Evolutionary conservation across 1,139 yeast species (phyloP).

Genomic region (Pichia cactophila): DNA sequence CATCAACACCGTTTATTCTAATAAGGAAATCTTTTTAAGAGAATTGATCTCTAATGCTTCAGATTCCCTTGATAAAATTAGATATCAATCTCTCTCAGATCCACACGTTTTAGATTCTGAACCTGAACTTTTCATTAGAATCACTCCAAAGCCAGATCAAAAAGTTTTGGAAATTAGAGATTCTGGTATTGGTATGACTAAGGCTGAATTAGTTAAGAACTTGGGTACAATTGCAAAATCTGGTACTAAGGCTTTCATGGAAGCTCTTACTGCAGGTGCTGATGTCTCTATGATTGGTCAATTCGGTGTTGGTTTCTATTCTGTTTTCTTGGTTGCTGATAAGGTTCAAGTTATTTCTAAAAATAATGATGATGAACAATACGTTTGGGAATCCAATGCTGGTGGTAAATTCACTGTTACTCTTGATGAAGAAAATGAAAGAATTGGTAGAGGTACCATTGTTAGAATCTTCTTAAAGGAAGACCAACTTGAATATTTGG

Average conservation of each 20-base stretch:
- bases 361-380: slow-evolving; percentile 98
- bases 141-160: slow-evolving; percentile 92
- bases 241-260: slow-evolving; percentile 99
- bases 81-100: slow-evolving; percentile 93
- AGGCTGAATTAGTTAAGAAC: slow-evolving; percentile 97
- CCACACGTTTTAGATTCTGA: slow-evolving; percentile 88
- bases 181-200: slow-evolving; percentile 99
- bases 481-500: slow-evolving; percentile 97
- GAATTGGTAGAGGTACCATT: slow-evolving; percentile 89
- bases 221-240: slow-evolving; percentile 99
- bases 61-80: slow-evolving; percentile 92
- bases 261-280: slow-evolving; percentile 98
- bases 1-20: slow-evolving; percentile 99
- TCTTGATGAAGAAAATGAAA: slow-evolving; percentile 79
- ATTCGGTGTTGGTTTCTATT: slow-evolving; percentile 99
- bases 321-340: slow-evolving; percentile 98
- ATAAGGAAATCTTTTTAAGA: slow-evolving; percentile 98
- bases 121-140: slow-evolving; percentile 94
- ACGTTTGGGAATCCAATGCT: slow-evolving; percentile 99
- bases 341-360: slow-evolving; percentile 97
- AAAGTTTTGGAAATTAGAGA: slow-evolving; percentile 96
- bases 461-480: slow-evolving; percentile 97
- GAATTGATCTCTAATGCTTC: slow-evolving; percentile 98
- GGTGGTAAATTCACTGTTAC: slow-evolving; percentile 99
- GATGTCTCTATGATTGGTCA: slow-evolving; percentile 99